phyloP scores from a whole-genome alignment of 2,329 filamentous ascomycete species.

The Aspergillus ruber region DNA sequence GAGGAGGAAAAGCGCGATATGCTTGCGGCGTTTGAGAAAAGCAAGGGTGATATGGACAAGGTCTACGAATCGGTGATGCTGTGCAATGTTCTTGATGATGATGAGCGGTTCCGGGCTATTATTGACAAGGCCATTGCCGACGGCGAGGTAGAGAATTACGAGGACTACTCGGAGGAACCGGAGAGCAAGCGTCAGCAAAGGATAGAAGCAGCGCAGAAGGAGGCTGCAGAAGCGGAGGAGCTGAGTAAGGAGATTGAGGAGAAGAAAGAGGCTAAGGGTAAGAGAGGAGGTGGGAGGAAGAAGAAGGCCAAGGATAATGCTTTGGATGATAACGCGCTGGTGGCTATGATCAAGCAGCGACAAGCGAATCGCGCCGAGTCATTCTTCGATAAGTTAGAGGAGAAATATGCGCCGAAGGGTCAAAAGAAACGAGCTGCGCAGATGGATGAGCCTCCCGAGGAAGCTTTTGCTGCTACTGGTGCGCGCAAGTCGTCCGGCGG shows the following conservation, averaged over 20 bases:
- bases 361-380: constrained; percentile 56
- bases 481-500: constrained; percentile 30
- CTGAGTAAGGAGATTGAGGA: constrained; percentile 69
- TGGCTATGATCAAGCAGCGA: constrained; percentile 67
- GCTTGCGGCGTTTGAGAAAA: constrained; percentile 65
- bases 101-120: constrained; percentile 72
- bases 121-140: constrained; percentile 73
- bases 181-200: constrained; percentile 57
- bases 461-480: constrained; percentile 47
- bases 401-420: constrained; percentile 58
- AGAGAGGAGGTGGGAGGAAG: constrained; percentile 13
- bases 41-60: constrained; percentile 66
- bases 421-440: constrained; percentile 38
- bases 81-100: constrained; percentile 74
- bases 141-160: constrained; percentile 60
- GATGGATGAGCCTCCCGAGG: constrained; percentile 55
- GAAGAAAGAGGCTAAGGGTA: constrained; percentile 59
- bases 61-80: constrained; percentile 84
- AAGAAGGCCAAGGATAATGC: constrained; percentile 30
- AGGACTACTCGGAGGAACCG: constrained; percentile 67
- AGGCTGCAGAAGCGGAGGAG: constrained; percentile 67
- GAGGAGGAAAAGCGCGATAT: constrained; percentile 78
- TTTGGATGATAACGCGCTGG: constrained; percentile 45
- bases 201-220: constrained; percentile 56
- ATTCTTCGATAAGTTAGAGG: constrained; percentile 69